phyloP scores from a whole-genome alignment of 441 rosid species.

The Francoa sonchifolia region DNA sequence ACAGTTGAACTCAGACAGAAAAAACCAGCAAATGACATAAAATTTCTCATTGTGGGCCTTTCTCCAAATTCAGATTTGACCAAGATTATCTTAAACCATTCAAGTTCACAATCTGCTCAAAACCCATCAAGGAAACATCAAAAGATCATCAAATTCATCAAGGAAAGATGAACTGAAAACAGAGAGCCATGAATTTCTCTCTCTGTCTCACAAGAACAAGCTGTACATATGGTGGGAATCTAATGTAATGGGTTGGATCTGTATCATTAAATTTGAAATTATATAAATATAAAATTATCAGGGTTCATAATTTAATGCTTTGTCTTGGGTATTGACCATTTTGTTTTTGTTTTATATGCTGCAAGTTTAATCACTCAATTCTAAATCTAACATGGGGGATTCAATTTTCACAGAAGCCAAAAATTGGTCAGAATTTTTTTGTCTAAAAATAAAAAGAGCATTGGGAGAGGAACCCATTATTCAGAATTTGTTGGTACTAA shows the following conservation, averaged over 20 bases:
- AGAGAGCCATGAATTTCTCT: constrained; percentile 17
- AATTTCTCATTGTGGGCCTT: constrained; percentile 47
- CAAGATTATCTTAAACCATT: constrained; percentile 8
- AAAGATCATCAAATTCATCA: constrained; percentile 5
- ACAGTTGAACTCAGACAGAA: constrained; percentile 32
- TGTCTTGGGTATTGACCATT: no score
- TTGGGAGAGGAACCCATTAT: constrained; percentile 25
- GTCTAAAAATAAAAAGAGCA: constrained; percentile 19
- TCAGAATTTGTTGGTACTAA: constrained; percentile 13
- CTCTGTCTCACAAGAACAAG: constrained; percentile 19
- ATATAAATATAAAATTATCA: neutral
- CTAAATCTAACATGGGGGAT: constrained; percentile 6
- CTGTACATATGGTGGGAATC: constrained; percentile 36
- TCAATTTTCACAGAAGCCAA: constrained; percentile 24
- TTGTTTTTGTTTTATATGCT: no score
- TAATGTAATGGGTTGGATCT: constrained; percentile 43
- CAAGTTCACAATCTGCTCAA: constrained; percentile 1
- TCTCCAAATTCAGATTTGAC: constrained; percentile 29
- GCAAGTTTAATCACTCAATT: constrained; percentile 4
- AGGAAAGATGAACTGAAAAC: constrained; percentile 14
- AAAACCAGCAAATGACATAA: constrained; percentile 58
- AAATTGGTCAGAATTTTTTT: constrained; percentile 26
- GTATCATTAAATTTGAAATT: constrained; percentile 11
- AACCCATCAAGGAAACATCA: constrained; percentile 8
- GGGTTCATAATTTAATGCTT: no score